phyloP scores from a whole-genome alignment of 495 filamentous ascomycete genomes.

The Tetracladium setigerum region DNA sequence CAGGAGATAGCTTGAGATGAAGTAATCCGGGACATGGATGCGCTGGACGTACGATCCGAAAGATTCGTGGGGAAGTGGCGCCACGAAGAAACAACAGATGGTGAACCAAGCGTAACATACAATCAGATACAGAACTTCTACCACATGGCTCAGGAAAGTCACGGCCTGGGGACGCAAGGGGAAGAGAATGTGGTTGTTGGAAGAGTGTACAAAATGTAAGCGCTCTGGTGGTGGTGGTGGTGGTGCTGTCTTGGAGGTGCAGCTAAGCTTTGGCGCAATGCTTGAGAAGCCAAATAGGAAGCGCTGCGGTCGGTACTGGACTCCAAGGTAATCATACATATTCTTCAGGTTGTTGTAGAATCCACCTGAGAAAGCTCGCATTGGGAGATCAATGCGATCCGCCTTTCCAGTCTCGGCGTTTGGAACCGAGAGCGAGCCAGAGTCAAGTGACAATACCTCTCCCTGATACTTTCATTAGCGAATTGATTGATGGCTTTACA shows the following conservation, averaged over 20 bases:
- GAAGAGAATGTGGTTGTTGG: slow-evolving; percentile 39
- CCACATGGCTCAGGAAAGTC: slow-evolving; percentile 22
- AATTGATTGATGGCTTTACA: slow-evolving; percentile 19
- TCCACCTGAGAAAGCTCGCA: slow-evolving; percentile 47
- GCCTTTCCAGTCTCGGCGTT: slow-evolving; percentile 7
- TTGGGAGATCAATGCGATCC: slow-evolving; percentile 45
- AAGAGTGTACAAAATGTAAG: slow-evolving; percentile 36
- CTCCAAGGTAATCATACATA: slow-evolving; percentile 45
- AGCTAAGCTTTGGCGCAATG: neutral
- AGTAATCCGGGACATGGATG: slow-evolving; percentile 36
- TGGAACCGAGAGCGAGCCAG: slow-evolving; percentile 29
- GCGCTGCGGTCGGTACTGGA: slow-evolving; percentile 34
- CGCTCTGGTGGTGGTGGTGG: neutral
- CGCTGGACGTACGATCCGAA: slow-evolving; percentile 35
- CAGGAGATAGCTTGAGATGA: slow-evolving; percentile 37
- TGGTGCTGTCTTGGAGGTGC: neutral
- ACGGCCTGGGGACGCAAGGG: slow-evolving; percentile 26
- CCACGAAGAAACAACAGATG: slow-evolving; percentile 36
- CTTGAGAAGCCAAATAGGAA: slow-evolving; percentile 38
- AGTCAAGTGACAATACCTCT: slow-evolving; percentile 31
- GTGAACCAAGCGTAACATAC: slow-evolving; percentile 26
- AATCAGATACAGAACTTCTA: slow-evolving; percentile 32
- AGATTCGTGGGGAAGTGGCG: slow-evolving; percentile 30
- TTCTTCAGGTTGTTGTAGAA: slow-evolving; percentile 45
- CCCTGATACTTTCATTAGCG: slow-evolving; percentile 27